Evolutionary conservation across 106 monocot species (phyloP), one percentile per base, ranked within the genome.

Genomic region (Dioscorea dumetorum): DNA sequence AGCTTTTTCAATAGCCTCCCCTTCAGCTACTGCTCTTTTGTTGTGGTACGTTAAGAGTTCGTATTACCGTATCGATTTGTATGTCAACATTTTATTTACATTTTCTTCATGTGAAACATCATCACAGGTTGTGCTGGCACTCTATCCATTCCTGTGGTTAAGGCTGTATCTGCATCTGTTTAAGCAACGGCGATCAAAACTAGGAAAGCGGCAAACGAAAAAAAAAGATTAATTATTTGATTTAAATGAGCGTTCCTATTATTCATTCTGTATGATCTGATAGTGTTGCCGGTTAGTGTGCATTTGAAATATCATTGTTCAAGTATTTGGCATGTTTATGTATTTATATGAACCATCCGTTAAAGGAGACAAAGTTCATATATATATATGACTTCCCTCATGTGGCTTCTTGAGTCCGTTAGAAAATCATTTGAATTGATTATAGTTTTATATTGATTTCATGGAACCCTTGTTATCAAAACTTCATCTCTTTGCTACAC

Each of bases 101-200:
- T 31, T 58, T 22, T 16, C 22, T 62, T 22, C 9, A 21, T 56
- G 2, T 66, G 19, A 16, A 54, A 54, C 0, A 18, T 13, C 31
- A 18, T 51, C 0, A 0, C 83, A 91, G 90, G 88, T 48, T 50
- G 63, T 90, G 57, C 79, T 94, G 50, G 61, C 77, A 18, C 67
- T 65, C 21, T 94, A 94, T 76, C 94, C 94, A 35, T 21, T 91
- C 48, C 35, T 94, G 20, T 94, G 94, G 94, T 54, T 83, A 73
- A 94, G 81, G 65, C 67, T 94, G 17, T 94, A 90, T 72, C 73
- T 91, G 24, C 90, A 94, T 79, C 60, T 94, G 33, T 88, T 94
- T 52, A 85, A 88, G 80, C 94, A 94, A 73, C 67, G 90, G 33
- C 49, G 64, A 54, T 80, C 80, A 15, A 94, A 90, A 74, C 76